phyloP scores from a whole-genome alignment of 768 basidiomycete genomes.

The Kwoniella sp. region DNA sequence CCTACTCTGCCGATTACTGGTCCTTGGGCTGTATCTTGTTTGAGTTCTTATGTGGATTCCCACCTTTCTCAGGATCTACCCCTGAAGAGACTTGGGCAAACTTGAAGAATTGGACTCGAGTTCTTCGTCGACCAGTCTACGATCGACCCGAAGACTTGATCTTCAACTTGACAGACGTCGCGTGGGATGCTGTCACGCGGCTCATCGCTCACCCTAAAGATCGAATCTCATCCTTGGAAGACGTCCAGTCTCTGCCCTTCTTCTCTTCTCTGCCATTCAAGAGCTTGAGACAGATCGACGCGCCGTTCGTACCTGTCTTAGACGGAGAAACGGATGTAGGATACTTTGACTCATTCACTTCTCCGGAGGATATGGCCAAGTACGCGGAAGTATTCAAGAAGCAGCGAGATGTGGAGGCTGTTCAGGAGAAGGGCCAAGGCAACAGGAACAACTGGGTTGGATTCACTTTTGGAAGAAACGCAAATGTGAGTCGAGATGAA shows the following conservation, averaged over 20 bases:
- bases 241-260: conserved; percentile 79
- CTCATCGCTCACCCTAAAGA: conserved; percentile 84
- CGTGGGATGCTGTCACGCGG: conserved; percentile 89
- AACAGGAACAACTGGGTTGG: conserved; percentile 56
- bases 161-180: conserved; percentile 89
- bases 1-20: conserved; percentile 97
- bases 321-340: conserved; percentile 94
- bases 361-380: conserved; percentile 92
- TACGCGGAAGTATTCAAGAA: conserved; percentile 98
- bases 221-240: conserved; percentile 72
- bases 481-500: conserved; percentile 31
- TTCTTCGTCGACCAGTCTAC: conserved; percentile 88
- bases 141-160: conserved; percentile 94
- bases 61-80: conserved; percentile 92
- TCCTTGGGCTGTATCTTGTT: conserved; percentile 97
- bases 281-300: conserved; percentile 69
- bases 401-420: conserved; percentile 86
- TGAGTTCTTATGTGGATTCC: conserved; percentile 78
- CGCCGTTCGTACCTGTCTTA: conserved; percentile 91
- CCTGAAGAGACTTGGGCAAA: conserved; percentile 99
- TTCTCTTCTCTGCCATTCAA: conserved; percentile 77
- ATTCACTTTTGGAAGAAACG: conserved; percentile 56
- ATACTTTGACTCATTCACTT: conserved; percentile 59
- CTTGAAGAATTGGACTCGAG: conserved; percentile 94
- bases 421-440: conserved; percentile 72